These are phyloP conservation scores for Aphanomyces astaci DNA, from an alignment of 352 stramenopile species.

Conservation along the genomic window DNA sequence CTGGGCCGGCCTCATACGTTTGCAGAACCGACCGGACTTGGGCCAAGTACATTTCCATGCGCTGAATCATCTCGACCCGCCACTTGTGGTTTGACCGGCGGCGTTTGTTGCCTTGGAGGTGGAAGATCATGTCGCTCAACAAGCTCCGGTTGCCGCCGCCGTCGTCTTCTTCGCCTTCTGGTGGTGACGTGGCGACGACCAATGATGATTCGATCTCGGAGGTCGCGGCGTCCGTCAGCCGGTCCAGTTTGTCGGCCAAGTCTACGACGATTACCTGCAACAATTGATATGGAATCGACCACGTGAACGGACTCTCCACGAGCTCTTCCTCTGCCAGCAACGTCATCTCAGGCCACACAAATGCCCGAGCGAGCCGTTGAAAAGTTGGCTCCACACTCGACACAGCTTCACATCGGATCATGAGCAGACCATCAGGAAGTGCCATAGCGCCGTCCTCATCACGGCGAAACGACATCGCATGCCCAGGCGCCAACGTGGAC, in stretches of 20 bases:
- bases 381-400: slow-evolving; percentile 27
- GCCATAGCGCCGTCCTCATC: background rate
- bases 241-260: slow-evolving; percentile 52
- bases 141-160: slow-evolving; percentile 33
- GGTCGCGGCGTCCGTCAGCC: slow-evolving; percentile 43
- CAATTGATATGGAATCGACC: slow-evolving; percentile 78
- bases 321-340: slow-evolving; percentile 79
- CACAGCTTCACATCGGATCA: slow-evolving; percentile 65
- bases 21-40: slow-evolving; percentile 70
- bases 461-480: background rate
- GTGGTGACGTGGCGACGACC: background rate
- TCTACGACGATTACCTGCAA: slow-evolving; percentile 70
- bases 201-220: background rate
- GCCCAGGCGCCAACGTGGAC: background rate
- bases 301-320: slow-evolving; percentile 84
- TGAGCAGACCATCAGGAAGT: slow-evolving; percentile 65
- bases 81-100: slow-evolving; percentile 76
- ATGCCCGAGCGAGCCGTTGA: slow-evolving; percentile 65
- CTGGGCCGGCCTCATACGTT: slow-evolving; percentile 45
- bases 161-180: no score
- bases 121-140: slow-evolving; percentile 80
- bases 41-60: slow-evolving; percentile 77
- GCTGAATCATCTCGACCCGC: slow-evolving; percentile 58
- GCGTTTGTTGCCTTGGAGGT: slow-evolving; percentile 75
- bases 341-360: slow-evolving; percentile 42